Base-by-base conservation (phyloP, 2,329 filamentous ascomycete genomes). In the Myriosclerotinia curreyana region DNA sequence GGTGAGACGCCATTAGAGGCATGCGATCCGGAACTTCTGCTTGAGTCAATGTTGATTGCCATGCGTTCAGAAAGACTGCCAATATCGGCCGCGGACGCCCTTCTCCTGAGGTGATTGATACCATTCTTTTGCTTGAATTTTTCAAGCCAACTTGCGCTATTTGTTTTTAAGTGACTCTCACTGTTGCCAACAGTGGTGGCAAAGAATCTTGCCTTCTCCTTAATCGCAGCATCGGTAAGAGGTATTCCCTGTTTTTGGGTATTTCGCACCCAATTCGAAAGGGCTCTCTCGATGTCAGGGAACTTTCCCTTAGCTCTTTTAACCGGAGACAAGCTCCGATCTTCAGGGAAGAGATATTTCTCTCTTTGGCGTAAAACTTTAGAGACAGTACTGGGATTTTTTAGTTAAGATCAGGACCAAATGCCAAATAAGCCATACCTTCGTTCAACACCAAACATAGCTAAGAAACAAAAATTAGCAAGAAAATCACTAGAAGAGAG, bases 311-410 rank as follows among this genome's bases (percentile, higher is more conserved):
- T 96, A 64, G 84, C 81, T 69, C 90, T 88, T 76, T 95, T 96
- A 69, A 90, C 84, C 7, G 91, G 90, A 52, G 92, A 94, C 70
- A 83, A 85, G 74, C 82, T 91, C 70, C 87, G 89, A 76, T 91
- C 92, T 73, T 91, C 91, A 62, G 86, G 86, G 73, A 88, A 90
- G 20, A 98, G 83, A 77, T 96, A 98, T 76, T 96, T 95, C 68
- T 99, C 95, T 79, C 94, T 96, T 73, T 96, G 89, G 62, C 94
- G 88, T 69, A 99, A 78, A 63, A 98, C 95, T 76, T 99, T 99
- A 62, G 95, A 99, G n/a, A 99, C 95, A 56, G 95, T 99, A 79
- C 95, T 99, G 20, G 25, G 11, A 20, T 49, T 28, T 56, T 22
- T 59, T 58, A 50, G 34, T 48, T 22, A 40, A 59, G 38, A 44